These are phyloP conservation scores for Penicillium sp. DNA, from an alignment of 2,329 filamentous ascomycete genomes.

Conservation along the genomic window DNA sequence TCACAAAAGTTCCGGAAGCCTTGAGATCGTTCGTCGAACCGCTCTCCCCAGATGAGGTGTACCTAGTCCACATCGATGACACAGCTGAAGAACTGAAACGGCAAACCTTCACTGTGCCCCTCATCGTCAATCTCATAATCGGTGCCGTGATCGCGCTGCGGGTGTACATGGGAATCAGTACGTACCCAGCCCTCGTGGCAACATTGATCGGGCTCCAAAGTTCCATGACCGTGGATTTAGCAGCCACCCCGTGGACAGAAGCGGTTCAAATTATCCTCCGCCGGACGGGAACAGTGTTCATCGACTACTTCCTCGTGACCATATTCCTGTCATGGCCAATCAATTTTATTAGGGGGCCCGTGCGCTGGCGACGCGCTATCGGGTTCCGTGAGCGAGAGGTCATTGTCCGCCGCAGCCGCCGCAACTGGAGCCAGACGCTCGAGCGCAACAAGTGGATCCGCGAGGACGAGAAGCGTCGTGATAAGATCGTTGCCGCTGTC, in stretches of 20 bases:
- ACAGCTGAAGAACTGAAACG: constrained; percentile 70
- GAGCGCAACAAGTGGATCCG: constrained; percentile 47
- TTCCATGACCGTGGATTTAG: constrained; percentile 63
- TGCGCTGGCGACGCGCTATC: constrained; percentile 69
- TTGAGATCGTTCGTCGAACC: constrained; percentile 65
- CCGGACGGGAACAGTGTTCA: constrained; percentile 64
- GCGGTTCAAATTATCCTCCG: constrained; percentile 58
- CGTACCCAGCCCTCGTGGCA: constrained; percentile 67
- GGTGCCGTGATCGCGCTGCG: constrained; percentile 65
- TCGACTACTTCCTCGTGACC: constrained; percentile 69
- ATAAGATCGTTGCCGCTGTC: constrained; percentile 66
- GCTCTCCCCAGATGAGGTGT: constrained; percentile 69
- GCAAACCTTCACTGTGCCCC: constrained; percentile 77
- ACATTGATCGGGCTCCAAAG: constrained; percentile 66
- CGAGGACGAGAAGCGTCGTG: constrained; percentile 56
- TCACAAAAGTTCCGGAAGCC: constrained; percentile 62
- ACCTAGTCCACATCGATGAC: constrained; percentile 79
- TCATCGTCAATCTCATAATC: constrained; percentile 72
- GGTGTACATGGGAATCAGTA: constrained; percentile 65
- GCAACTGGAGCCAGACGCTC: constrained; percentile 66
- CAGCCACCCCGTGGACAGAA: constrained; percentile 56
- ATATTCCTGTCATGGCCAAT: constrained; percentile 73
- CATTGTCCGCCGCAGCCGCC: constrained; percentile 70
- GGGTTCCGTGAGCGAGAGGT: constrained; percentile 80
- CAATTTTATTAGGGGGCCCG: constrained; percentile 67